Conservation (phyloP, 768 basidiomycete species). For the Pleurotus ostreatus region DNA sequence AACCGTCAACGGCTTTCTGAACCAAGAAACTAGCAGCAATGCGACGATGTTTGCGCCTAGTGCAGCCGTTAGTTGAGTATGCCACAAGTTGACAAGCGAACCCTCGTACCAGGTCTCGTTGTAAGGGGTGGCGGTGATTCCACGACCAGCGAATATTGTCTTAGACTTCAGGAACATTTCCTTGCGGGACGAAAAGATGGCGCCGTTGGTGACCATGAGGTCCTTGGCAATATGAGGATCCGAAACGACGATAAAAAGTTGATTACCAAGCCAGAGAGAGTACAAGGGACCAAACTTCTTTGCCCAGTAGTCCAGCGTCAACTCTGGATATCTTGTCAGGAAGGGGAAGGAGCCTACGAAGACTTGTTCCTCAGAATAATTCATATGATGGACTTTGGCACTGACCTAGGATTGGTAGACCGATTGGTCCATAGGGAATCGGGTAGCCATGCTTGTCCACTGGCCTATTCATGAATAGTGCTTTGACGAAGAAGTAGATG, state of each 20-base stretch:
- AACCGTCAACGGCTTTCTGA: slow-evolving; percentile 28
- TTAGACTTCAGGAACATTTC: slow-evolving; percentile 41
- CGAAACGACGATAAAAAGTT: slow-evolving; percentile 43
- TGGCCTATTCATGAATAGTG: not conserved
- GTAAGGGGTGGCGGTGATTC: slow-evolving; percentile 41
- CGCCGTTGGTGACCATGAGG: slow-evolving; percentile 39
- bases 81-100: not conserved
- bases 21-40: slow-evolving; percentile 31
- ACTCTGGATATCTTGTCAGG: slow-evolving; percentile 38
- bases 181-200: slow-evolving; percentile 45
- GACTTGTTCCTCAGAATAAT: not conserved
- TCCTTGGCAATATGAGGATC: slow-evolving; percentile 40
- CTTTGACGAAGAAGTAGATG: slow-evolving; percentile 14
- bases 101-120: slow-evolving; percentile 34
- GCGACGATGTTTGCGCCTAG: slow-evolving; percentile 38
- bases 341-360: slow-evolving; percentile 30
- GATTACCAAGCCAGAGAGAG: slow-evolving; percentile 43
- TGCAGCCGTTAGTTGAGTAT: not conserved
- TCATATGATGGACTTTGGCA: not conserved
- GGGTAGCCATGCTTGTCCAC: slow-evolving; percentile 14
- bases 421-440: slow-evolving; percentile 18
- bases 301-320: slow-evolving; percentile 37
- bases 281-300: slow-evolving; percentile 39
- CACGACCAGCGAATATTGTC: slow-evolving; percentile 38
- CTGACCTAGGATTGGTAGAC: slow-evolving; percentile 19